Conservation (phyloP, 31 red algal genomes). For the Porphyra umbilicalis region DNA sequence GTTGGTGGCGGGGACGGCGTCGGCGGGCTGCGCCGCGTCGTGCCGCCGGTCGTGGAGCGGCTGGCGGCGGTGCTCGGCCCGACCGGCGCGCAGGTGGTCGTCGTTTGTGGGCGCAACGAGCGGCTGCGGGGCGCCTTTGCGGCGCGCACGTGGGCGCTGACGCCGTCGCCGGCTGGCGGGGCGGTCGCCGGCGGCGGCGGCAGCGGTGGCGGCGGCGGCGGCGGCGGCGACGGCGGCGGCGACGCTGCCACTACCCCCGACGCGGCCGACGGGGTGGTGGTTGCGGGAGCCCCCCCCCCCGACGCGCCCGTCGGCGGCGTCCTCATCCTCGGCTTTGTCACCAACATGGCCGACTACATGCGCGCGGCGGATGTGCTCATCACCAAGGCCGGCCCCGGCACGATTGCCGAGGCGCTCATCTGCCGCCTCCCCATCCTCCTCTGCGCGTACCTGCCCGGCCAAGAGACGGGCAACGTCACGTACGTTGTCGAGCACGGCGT, state of each 20-base stretch:
- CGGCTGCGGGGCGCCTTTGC: conserved; percentile 5
- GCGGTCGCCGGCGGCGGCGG: neutral
- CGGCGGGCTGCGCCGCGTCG: conserved; percentile 27
- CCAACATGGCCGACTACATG: conserved; percentile 72
- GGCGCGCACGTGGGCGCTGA: conserved; percentile 2
- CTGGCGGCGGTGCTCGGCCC: conserved; percentile 9
- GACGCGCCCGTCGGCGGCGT: neutral
- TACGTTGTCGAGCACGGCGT: conserved; percentile 51
- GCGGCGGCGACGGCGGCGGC: neutral
- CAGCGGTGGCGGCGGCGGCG: neutral
- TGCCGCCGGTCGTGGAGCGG: conserved; percentile 15
- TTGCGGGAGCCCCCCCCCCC: neutral
- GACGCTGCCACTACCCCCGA: neutral
- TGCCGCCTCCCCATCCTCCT: conserved; percentile 72
- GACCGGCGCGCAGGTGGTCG: conserved; percentile 34
- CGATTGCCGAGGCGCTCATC: conserved; percentile 58
- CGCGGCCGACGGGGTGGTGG: neutral
- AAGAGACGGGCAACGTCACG: conserved; percentile 69
- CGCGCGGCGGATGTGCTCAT: conserved; percentile 38
- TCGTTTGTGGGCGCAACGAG: conserved; percentile 57
- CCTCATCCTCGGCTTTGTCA: conserved; percentile 42
- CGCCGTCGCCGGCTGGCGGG: neutral
- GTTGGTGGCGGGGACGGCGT: conserved; percentile 78
- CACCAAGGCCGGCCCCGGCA: conserved; percentile 71
- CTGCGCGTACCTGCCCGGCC: conserved; percentile 64